A percentile compares a stretch with the other conserved stretches of the same genome.
These are phyloP conservation scores for Exophiala spinifera DNA, from an alignment of 2,329 filamentous ascomycete genomes.

Conservation along the genomic window DNA sequence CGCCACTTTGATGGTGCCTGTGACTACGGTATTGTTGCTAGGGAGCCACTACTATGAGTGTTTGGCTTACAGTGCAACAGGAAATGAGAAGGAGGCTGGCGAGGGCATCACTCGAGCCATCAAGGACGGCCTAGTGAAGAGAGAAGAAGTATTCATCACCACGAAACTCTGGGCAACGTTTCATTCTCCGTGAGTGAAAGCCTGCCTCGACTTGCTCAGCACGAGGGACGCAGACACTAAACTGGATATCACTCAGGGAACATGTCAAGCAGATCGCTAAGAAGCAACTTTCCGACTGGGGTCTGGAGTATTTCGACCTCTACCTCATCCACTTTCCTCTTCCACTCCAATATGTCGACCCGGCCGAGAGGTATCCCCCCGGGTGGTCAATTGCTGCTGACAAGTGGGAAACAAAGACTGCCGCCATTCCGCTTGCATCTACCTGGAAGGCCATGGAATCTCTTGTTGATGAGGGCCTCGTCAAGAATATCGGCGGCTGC, in stretches of 20 bases:
- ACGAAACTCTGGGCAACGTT: slow-evolving; percentile 41
- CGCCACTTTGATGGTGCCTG: slow-evolving; percentile 52
- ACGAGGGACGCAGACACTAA: not conserved
- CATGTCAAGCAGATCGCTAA: slow-evolving; percentile 48
- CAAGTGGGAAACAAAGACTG: slow-evolving; percentile 22
- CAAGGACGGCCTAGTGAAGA: slow-evolving; percentile 32
- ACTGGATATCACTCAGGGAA: slow-evolving; percentile 18
- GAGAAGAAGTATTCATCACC: slow-evolving; percentile 39
- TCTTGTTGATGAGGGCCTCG: slow-evolving; percentile 54
- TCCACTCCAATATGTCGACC: slow-evolving; percentile 23
- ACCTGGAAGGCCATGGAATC: slow-evolving; percentile 64
- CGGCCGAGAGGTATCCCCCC: slow-evolving; percentile 16
- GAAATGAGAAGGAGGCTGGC: slow-evolving; percentile 46
- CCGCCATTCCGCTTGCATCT: slow-evolving; percentile 27
- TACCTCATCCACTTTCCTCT: slow-evolving; percentile 53
- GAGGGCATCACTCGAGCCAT: slow-evolving; percentile 35
- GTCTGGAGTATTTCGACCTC: slow-evolving; percentile 64
- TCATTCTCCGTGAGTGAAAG: slow-evolving; percentile 26
- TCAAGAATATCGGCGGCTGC: slow-evolving; percentile 66
- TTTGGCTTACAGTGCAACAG: slow-evolving; percentile 2
- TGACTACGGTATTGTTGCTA: slow-evolving; percentile 32
- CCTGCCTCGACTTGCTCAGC: not conserved
- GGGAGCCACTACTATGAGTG: not conserved
- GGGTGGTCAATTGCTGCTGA: slow-evolving; percentile 25
- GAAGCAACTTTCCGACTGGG: slow-evolving; percentile 57